These are phyloP conservation scores for Melampsora americana DNA, from an alignment of 1,284 basidiomycete species.

Conservation along the genomic window DNA sequence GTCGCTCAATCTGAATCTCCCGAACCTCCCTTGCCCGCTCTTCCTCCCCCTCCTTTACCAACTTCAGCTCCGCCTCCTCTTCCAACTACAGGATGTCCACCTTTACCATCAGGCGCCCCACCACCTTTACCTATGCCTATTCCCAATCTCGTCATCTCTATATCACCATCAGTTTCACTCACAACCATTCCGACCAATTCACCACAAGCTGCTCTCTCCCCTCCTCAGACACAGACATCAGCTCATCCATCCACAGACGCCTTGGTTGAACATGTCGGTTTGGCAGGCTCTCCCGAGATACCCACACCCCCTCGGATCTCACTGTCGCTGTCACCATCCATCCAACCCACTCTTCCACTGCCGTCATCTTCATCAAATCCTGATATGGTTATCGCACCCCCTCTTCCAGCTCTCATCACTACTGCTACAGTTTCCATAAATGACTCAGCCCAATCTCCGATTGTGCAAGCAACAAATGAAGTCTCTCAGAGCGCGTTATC, in stretches of 20 bases:
- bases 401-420: background rate
- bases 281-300: background rate
- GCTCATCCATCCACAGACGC: background rate
- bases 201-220: background rate
- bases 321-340: background rate
- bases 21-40: conserved; percentile 10
- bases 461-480: no score
- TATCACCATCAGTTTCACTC: background rate
- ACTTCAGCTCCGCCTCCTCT: conserved; percentile 1
- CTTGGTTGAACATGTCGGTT: background rate
- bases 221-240: background rate
- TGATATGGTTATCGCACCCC: background rate
- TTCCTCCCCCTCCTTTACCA: conserved; percentile 28
- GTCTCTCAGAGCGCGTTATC: no score
- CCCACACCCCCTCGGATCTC: background rate
- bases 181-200: background rate
- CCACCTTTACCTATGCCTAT: conserved; percentile 9
- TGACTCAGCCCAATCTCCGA: background rate
- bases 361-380: conserved; percentile 10
- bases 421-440: background rate
- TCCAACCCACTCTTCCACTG: background rate
- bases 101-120: conserved; percentile 2
- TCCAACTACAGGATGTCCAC: conserved; percentile 12
- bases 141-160: conserved; percentile 2
- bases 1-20: background rate